Evolutionary conservation across 805 yeast genomes (phyloP).

Genomic region (Starmerella asiatica): DNA sequence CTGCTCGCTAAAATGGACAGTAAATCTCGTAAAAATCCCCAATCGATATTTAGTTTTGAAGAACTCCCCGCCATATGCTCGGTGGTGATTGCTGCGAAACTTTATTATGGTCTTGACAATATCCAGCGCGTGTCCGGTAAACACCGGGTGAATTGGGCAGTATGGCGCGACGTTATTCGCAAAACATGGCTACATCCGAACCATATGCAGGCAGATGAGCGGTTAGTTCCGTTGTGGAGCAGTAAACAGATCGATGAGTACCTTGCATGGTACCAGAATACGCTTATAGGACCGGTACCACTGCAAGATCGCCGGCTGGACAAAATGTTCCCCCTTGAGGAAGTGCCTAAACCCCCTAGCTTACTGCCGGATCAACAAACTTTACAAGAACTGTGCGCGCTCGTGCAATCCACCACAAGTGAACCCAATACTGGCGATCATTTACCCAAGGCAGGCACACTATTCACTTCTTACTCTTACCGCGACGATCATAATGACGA

Average conservation of each 20-base stretch:
- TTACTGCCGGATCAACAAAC: conserved; percentile 5
- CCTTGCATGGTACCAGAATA: conserved; percentile 35
- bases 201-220: conserved; percentile 22
- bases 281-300: conserved; percentile 1
- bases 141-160: conserved; percentile 18
- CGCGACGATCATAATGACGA: conserved; percentile 1
- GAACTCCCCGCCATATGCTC: conserved; percentile 13
- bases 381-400: conserved; percentile 7
- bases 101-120: conserved; percentile 21
- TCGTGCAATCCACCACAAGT: conserved; percentile 3
- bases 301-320: conserved; percentile 10
- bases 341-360: not conserved
- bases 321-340: conserved; percentile 19
- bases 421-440: not conserved
- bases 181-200: conserved; percentile 22
- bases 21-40: too few relatives aligned
- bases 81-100: conserved; percentile 13
- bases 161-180: conserved; percentile 28
- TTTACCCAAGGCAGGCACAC: conserved; percentile 2
- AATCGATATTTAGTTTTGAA: too few relatives aligned
- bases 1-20: conserved; percentile 15
- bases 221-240: conserved; percentile 37
- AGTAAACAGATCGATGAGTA: conserved; percentile 36
- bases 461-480: conserved; percentile 3
- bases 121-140: conserved; percentile 3